Evolutionary conservation across 805 yeast genomes (phyloP).

Genomic region (Teunomyces barrocoloradensis): DNA sequence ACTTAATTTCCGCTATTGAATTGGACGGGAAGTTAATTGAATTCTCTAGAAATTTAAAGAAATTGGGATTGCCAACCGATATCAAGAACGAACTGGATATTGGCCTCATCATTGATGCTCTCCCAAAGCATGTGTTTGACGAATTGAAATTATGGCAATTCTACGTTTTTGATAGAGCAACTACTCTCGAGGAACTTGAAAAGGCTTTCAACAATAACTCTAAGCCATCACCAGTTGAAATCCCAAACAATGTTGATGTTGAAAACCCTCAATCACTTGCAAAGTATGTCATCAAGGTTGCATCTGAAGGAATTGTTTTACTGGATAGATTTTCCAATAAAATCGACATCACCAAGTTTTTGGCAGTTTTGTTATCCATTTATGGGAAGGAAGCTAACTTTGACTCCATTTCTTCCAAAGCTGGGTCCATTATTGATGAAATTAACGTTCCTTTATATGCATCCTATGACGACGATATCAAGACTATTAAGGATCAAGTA

Average conservation of each 20-base stretch:
- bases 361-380: slow-evolving; percentile 34
- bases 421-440: slow-evolving; percentile 63
- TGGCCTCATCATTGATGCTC: slow-evolving; percentile 59
- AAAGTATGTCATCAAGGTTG: slow-evolving; percentile 41
- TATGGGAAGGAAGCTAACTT: slow-evolving; percentile 11
- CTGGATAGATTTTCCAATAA: slow-evolving; percentile 53
- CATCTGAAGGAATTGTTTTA: slow-evolving; percentile 45
- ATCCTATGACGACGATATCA: slow-evolving; percentile 71
- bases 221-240: slow-evolving; percentile 12
- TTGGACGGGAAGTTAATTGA: slow-evolving; percentile 67
- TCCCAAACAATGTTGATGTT: slow-evolving; percentile 27
- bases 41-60: slow-evolving; percentile 57
- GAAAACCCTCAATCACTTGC: slow-evolving; percentile 46
- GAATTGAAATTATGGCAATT: slow-evolving; percentile 80
- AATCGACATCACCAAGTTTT: slow-evolving; percentile 50
- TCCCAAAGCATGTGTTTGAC: slow-evolving; percentile 65
- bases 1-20: slow-evolving; percentile 78
- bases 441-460: slow-evolving; percentile 71
- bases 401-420: slow-evolving; percentile 31
- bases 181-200: slow-evolving; percentile 39
- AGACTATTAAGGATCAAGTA: slow-evolving; percentile 64
- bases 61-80: slow-evolving; percentile 60
- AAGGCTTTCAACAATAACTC: slow-evolving; percentile 29
- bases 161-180: slow-evolving; percentile 64
- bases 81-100: slow-evolving; percentile 55